Evolutionary conservation across 1,284 basidiomycete species (phyloP).

Genomic region (Rhodotorula sp.): DNA sequence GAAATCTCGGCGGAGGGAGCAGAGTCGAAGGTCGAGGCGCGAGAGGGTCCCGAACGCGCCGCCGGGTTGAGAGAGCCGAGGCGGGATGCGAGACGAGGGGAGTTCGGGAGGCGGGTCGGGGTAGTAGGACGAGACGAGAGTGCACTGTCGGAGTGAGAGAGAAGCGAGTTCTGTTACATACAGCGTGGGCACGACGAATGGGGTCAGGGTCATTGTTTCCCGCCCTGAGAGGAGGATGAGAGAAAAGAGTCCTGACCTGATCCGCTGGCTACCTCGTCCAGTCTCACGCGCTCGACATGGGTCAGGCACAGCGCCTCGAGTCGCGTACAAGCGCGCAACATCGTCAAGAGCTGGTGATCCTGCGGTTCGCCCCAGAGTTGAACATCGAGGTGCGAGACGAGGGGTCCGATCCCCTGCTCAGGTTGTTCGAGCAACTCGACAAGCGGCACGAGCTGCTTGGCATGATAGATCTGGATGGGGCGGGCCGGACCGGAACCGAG

Average conservation of each 20-base stretch:
- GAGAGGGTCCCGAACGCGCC: not conserved
- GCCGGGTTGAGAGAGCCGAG: not conserved
- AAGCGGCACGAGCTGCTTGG: not conserved
- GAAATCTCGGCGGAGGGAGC: conserved; percentile 7
- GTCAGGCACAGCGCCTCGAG: not conserved
- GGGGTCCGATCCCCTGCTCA: not conserved
- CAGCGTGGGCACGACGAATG: too few relatives aligned
- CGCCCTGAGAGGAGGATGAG: too few relatives aligned
- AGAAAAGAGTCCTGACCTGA: not conserved
- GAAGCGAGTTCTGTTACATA: not conserved
- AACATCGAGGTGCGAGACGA: conserved; percentile 1
- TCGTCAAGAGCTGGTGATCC: not conserved
- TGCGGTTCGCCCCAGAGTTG: conserved; percentile 12
- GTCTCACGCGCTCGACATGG: not conserved
- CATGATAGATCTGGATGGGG: not conserved
- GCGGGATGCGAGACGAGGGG: not conserved
- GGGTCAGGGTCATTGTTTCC: not conserved
- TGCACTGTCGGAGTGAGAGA: conserved; percentile 4
- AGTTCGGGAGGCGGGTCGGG: not conserved
- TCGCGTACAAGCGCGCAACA: not conserved
- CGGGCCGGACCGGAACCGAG: not conserved
- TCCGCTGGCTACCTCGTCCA: not conserved
- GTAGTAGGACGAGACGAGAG: not conserved
- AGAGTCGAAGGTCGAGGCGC: conserved; percentile 9
- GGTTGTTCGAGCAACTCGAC: not conserved